Evolutionary conservation across 441 rosid species (phyloP).

Genomic region (Codiaeum variegatum): DNA sequence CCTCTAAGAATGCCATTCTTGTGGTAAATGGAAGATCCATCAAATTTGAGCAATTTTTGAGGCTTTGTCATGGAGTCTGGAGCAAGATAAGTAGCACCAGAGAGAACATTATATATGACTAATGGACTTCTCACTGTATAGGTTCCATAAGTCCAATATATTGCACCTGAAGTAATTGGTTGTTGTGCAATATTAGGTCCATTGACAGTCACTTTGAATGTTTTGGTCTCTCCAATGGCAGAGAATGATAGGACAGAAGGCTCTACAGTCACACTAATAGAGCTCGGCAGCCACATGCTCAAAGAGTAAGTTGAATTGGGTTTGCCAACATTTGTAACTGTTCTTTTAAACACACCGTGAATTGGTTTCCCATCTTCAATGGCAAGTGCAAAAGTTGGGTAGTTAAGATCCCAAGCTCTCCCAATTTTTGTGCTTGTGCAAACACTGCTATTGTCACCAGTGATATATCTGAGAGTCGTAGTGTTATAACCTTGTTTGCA

Average conservation of each 20-base stretch:
- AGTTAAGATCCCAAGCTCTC: constrained; percentile 15
- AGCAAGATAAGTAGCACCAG: constrained; percentile 6
- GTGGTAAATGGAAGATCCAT: no score
- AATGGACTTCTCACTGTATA: constrained; percentile 57
- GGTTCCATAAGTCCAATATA: constrained; percentile 47
- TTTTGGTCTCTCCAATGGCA: constrained; percentile 39
- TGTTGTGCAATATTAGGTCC: constrained; percentile 27
- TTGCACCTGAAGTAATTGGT: constrained; percentile 54
- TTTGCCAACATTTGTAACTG: constrained; percentile 43
- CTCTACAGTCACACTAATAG: constrained; percentile 26
- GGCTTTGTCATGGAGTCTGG: neutral
- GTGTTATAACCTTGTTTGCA: constrained; percentile 47
- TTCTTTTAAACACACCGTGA: constrained; percentile 29
- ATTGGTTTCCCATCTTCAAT: constrained; percentile 31
- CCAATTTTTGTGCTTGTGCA: neutral
- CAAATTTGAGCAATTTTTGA: no score
- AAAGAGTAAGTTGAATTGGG: constrained; percentile 31
- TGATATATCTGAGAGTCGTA: constrained; percentile 27
- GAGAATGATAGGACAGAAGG: constrained; percentile 47
- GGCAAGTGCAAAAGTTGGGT: constrained; percentile 14
- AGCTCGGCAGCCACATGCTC: constrained; percentile 1
- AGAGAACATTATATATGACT: constrained; percentile 38
- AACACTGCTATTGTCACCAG: constrained; percentile 16
- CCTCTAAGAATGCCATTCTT: no score
- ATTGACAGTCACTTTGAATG: constrained; percentile 40